Conservation (phyloP, 2,329 filamentous ascomycete genomes). For the Penicillium sclerotiorum region DNA sequence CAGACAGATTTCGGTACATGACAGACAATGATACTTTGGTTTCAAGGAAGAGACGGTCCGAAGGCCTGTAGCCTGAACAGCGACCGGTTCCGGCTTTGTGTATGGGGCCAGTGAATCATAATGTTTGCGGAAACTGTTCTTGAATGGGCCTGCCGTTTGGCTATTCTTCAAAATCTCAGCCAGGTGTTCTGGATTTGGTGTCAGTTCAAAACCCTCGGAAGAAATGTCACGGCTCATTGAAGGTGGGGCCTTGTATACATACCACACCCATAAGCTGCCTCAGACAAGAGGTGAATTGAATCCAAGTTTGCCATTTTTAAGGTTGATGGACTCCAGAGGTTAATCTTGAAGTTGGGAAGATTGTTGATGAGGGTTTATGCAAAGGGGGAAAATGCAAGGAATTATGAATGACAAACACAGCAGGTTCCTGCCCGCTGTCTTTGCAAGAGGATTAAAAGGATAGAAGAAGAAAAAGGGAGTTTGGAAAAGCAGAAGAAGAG, state of each 20-base stretch:
- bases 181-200: conserved; percentile 39
- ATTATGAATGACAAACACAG: not conserved
- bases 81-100: conserved; percentile 25
- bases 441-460: conserved; percentile 3
- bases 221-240: not conserved
- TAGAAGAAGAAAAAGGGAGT: not conserved
- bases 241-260: conserved; percentile 20
- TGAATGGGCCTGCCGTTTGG: conserved; percentile 39
- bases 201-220: conserved; percentile 13
- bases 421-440: conserved; percentile 13
- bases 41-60: conserved; percentile 34
- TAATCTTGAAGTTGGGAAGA: conserved; percentile 5
- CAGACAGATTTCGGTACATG: conserved; percentile 37
- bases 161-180: conserved; percentile 36
- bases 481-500: not conserved
- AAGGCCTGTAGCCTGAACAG: conserved; percentile 23
- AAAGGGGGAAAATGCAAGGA: conserved; percentile 1
- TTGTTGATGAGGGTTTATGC: not conserved
- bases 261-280: conserved; percentile 47
- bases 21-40: conserved; percentile 44
- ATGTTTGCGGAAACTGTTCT: conserved; percentile 35
- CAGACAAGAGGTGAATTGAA: conserved; percentile 36
- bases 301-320: conserved; percentile 38
- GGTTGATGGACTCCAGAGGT: not conserved
- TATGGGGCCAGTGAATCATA: conserved; percentile 33